Conservation (phyloP, 192 early-diverging fungal species). For the Coemansia sp. region DNA sequence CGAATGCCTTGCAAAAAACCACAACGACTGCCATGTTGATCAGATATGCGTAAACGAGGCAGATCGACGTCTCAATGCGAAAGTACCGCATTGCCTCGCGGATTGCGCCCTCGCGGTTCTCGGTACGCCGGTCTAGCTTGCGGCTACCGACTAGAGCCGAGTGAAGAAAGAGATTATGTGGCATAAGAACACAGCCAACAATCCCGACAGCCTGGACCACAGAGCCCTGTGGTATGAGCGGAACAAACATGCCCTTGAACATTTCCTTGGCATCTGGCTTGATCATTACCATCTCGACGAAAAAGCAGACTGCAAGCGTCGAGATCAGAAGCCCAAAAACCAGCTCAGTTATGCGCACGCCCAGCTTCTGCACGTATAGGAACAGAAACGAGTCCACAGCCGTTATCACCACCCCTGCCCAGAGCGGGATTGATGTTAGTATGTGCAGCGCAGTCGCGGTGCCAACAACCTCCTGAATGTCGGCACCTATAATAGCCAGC, state of each 20-base stretch:
- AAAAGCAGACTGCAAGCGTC: conserved; percentile 75
- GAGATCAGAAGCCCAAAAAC: conserved; percentile 74
- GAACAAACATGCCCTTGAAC: conserved; percentile 61
- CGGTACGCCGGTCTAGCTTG: conserved; percentile 52
- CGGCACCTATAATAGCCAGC: conserved; percentile 69
- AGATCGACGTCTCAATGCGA: conserved; percentile 61
- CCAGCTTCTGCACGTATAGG: conserved; percentile 65
- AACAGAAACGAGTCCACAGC: conserved; percentile 81
- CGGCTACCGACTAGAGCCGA: conserved; percentile 73
- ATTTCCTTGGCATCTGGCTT: conserved; percentile 57
- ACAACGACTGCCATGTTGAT: conserved; percentile 75
- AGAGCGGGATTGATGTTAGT: conserved; percentile 68
- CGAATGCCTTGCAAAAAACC: conserved; percentile 61
- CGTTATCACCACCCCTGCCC: conserved; percentile 79
- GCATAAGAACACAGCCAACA: conserved; percentile 77
- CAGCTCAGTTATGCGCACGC: conserved; percentile 70
- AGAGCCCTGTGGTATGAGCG: conserved; percentile 59
- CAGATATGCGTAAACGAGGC: conserved; percentile 63
- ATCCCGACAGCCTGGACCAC: conserved; percentile 69
- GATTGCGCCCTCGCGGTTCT: conserved; percentile 58
- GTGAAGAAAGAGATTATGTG: conserved; percentile 89
- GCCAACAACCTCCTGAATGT: conserved; percentile 83
- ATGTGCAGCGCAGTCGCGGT: conserved; percentile 87
- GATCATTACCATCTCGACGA: conserved; percentile 68
- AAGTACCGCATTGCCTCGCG: conserved; percentile 73